Conservation (phyloP, 1,284 basidiomycete genomes). For the Ganoderma sp. region DNA sequence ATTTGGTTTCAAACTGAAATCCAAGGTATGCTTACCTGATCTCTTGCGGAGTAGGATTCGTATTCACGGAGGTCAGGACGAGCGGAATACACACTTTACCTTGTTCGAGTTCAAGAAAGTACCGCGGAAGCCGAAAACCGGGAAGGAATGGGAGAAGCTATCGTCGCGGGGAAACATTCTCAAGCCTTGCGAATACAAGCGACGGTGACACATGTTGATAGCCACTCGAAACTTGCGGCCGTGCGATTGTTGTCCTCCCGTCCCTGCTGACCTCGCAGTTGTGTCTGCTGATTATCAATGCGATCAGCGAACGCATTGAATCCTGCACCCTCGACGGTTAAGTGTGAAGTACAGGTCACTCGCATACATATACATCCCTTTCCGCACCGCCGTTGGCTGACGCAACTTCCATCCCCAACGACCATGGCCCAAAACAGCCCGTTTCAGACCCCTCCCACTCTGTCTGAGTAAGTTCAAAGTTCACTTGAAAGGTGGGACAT, state of each 20-base stretch:
- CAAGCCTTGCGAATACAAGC: slow-evolving; percentile 97
- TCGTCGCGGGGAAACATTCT: slow-evolving; percentile 67
- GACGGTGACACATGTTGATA: slow-evolving; percentile 57
- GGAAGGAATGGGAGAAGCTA: slow-evolving; percentile 71
- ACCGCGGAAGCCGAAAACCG: slow-evolving; percentile 50
- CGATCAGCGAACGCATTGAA: neutral
- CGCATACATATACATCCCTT: neutral
- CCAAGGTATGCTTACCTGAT: slow-evolving; percentile 60
- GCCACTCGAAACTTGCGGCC: neutral
- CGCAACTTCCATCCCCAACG: neutral
- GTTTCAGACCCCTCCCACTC: neutral
- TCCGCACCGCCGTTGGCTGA: neutral
- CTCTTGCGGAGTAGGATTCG: slow-evolving; percentile 9
- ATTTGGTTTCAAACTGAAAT: slow-evolving; percentile 81
- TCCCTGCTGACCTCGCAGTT: neutral
- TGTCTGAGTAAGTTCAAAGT: neutral
- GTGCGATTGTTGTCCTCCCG: neutral
- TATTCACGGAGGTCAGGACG: slow-evolving; percentile 57
- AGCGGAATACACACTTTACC: slow-evolving; percentile 87
- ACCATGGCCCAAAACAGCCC: neutral
- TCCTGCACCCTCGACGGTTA: neutral
- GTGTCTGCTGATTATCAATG: slow-evolving; percentile 1
- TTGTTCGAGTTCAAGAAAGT: slow-evolving; percentile 85
- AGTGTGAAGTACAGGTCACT: neutral
- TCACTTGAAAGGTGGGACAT: neutral